A percentile compares a stretch with the other conserved stretches of the same genome.
These are phyloP conservation scores for Capsella bursapastoris DNA, from an alignment of 345 rosid genomes.

Conservation along the genomic window DNA sequence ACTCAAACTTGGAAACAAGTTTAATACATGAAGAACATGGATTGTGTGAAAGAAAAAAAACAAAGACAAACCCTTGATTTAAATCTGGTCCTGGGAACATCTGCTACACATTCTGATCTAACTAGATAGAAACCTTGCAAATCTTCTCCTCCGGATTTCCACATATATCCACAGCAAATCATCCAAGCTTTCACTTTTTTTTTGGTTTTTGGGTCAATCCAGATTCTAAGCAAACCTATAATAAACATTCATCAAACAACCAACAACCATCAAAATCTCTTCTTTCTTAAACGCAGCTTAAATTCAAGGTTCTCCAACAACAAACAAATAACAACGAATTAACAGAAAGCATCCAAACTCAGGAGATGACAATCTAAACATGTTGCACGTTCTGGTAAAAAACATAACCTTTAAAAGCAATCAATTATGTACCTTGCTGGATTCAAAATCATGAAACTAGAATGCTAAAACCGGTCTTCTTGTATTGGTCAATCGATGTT, in stretches of 20 bases:
- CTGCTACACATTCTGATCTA: slow-evolving; percentile 68
- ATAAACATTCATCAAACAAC: not conserved
- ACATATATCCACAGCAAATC: slow-evolving; percentile 50
- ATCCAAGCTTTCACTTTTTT: slow-evolving; percentile 28
- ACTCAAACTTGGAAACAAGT: not conserved
- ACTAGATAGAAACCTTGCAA: slow-evolving; percentile 74
- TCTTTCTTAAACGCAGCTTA: not conserved
- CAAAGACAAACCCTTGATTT: slow-evolving; percentile 60
- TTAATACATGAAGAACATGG: slow-evolving; percentile 16
- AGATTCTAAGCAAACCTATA: slow-evolving; percentile 18
- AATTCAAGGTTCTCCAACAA: not conserved
- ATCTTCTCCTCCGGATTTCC: slow-evolving; percentile 63
- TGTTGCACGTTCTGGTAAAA: not conserved
- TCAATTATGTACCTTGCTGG: not conserved
- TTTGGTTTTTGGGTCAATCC: slow-evolving; percentile 10
- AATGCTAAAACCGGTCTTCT: not conserved
- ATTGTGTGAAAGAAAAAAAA: not conserved
- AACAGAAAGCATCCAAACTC: too few species aligned
- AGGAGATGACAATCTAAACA: too few species aligned
- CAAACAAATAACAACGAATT: not conserved
- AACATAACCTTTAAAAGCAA: not conserved
- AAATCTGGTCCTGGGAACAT: slow-evolving; percentile 73
- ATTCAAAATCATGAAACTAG: not conserved
- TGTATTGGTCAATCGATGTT: too few species aligned
- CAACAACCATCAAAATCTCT: not conserved